Percentiles rank a stretch among this genome's conserved stretches.
phyloP scores from a whole-genome alignment of 306 rosid genomes.

The Adenanthera pavonina region DNA sequence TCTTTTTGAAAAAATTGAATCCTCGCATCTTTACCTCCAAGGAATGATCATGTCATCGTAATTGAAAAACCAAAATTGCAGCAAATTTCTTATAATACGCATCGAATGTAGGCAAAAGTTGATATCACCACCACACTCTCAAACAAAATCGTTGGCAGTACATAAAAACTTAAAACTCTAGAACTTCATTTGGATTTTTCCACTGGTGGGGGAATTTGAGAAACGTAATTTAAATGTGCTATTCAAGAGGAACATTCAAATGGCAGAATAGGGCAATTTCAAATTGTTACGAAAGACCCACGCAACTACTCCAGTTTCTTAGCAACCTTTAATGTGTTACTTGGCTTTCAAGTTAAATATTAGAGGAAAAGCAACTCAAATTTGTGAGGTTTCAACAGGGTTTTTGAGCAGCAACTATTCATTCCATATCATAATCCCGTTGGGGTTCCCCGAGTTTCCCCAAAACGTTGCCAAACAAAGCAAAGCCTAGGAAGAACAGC shows the following conservation, averaged over 20 bases:
- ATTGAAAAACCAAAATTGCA: neutral
- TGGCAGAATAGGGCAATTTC: neutral
- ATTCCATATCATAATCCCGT: neutral
- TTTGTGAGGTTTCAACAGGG: conserved; percentile 28
- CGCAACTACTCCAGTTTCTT: neutral
- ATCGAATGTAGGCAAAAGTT: neutral
- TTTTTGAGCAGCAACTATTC: neutral
- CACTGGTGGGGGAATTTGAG: neutral
- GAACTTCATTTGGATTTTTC: neutral
- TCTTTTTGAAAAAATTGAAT: neutral
- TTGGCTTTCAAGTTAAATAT: conserved; percentile 32
- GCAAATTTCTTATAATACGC: neutral
- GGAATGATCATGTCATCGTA: neutral
- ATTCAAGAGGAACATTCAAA: neutral
- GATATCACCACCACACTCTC: conserved; percentile 4
- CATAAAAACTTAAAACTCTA: neutral
- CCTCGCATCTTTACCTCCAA: neutral
- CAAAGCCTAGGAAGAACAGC: neutral
- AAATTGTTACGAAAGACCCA: neutral
- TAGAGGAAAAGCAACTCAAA: neutral
- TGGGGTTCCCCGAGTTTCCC: conserved; percentile 3
- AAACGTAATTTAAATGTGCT: neutral
- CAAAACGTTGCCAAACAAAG: conserved; percentile 26
- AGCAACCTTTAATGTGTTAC: conserved; percentile 13
- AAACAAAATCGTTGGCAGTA: neutral